Evolutionary conservation across 768 basidiomycete species (phyloP), one percentile per base, ranked within the genome.

Genomic region (Suillus decipiens): DNA sequence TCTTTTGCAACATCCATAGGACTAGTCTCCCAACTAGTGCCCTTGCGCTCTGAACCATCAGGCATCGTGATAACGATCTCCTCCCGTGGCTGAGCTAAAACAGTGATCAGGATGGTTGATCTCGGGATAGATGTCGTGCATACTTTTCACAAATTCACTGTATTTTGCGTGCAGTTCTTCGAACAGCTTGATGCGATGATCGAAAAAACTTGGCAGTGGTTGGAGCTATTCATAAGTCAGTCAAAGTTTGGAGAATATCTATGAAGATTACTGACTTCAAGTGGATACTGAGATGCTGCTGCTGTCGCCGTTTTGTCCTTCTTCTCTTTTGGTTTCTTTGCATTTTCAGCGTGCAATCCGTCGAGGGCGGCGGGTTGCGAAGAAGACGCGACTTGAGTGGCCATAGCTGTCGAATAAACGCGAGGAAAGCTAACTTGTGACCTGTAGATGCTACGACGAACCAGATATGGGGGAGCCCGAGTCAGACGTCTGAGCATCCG

Each of bases 1-100:
- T 87, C 88, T 73, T 92, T 91, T 51, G 96, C 96, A 63, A 99
- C 78, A 70, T 91, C 87, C 86, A 98, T 85, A 1, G 97, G 97
- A 61, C 85, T 90, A 22, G 96, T 98, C 80, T 97, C 93, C 94
- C 94, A 99, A 75, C 92, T 90, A 64, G 80, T 94, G 22, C 86
- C 96, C 64, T 90, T 86, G 59, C 92, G 86, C 69, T 89, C 84
- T 8, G 90, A 87, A 17, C 96, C 95, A 80, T 98, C 93, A 6
- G 87, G 90, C 66, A 99, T 76, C 4, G 92, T 95, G 71, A 99
- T 80, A 2, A 79, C 81, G 69, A 99, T 96, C 54, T 90, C 87
- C 66, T 91, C 86, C 43, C 93, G 86, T 8, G 93, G 89, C 80
- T 96, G 92, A 1, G 81, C 90, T 69, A 58, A 22, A 34, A 63